Evolutionary conservation across 2,329 filamentous ascomycete genomes (phyloP).

Genomic region (Ophiocordyceps robertsii): DNA sequence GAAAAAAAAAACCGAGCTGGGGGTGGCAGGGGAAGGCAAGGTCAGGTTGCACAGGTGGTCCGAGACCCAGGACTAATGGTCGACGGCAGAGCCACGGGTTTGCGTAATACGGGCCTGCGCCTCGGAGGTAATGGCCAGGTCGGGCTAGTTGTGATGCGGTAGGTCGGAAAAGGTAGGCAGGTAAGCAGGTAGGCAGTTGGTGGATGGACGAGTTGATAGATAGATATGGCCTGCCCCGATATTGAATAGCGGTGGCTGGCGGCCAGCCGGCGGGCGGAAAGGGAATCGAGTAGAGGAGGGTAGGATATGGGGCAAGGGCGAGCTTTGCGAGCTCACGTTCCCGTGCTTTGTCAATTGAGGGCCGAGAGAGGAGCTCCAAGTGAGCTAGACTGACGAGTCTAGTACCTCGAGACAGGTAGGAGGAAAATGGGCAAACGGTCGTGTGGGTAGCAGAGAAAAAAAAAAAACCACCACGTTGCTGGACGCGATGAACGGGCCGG

Average conservation of each 20-base stretch:
- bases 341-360: neutral
- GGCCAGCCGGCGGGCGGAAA: neutral
- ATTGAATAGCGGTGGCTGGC: slow-evolving; percentile 1
- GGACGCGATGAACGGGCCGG: neutral
- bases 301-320: neutral
- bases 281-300: neutral
- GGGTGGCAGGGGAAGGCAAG: slow-evolving; percentile 7
- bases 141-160: slow-evolving; percentile 2
- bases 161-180: slow-evolving; percentile 1
- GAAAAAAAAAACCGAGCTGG: slow-evolving; percentile 2
- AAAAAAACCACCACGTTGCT: neutral
- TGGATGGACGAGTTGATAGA: slow-evolving; percentile 1
- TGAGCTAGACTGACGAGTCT: neutral
- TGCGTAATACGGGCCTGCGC: slow-evolving; percentile 11
- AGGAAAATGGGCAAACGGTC: neutral
- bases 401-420: neutral
- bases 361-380: neutral
- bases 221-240: slow-evolving; percentile 1
- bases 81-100: slow-evolving; percentile 8
- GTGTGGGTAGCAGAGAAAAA: neutral
- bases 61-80: slow-evolving; percentile 7
- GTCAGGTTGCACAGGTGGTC: slow-evolving; percentile 10
- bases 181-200: neutral
- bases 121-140: slow-evolving; percentile 1
- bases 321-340: neutral